Evolutionary conservation across 768 basidiomycete genomes (phyloP).

Genomic region (Tylopilus sp.): DNA sequence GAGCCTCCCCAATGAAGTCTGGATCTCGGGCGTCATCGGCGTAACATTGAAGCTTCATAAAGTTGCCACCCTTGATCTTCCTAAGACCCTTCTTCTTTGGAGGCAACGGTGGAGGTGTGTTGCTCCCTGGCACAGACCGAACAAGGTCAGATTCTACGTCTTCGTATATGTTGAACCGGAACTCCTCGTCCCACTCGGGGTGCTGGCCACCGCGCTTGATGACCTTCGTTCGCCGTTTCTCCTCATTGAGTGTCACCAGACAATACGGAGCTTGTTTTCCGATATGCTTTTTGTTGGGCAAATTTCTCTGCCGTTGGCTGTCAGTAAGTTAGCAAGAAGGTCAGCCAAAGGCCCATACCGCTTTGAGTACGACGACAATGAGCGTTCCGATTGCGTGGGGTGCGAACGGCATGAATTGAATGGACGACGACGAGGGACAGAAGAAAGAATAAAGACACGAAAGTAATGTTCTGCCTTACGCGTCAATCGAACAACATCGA

Average conservation of each 20-base stretch:
- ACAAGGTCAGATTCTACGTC: conserved; percentile 57
- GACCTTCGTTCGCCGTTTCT: conserved; percentile 87
- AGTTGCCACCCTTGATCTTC: conserved; percentile 66
- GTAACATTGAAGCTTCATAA: conserved; percentile 81
- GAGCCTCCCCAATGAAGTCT: conserved; percentile 89
- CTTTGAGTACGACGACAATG: conserved; percentile 90
- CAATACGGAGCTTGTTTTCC: conserved; percentile 99
- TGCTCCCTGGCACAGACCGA: conserved; percentile 37
- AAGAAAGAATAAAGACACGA: conserved; percentile 4
- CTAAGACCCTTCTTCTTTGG: conserved; percentile 53
- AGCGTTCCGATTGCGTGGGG: conserved; percentile 87
- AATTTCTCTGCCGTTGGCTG: conserved; percentile 59
- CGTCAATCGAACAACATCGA: conserved; percentile 18
- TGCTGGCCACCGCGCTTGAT: conserved; percentile 97
- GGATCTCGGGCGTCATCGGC: conserved; percentile 96
- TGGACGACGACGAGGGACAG: conserved; percentile 1
- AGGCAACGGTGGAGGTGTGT: conserved; percentile 65
- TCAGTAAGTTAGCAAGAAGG: conserved; percentile 13
- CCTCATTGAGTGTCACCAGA: conserved; percentile 68
- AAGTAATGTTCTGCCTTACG: conserved; percentile 14
- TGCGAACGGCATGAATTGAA: conserved; percentile 49
- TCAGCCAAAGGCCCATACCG: conserved; percentile 54
- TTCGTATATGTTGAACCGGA: conserved; percentile 87
- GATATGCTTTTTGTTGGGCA: conserved; percentile 88
- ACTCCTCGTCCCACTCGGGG: conserved; percentile 98